Conservation (phyloP, 2,329 filamentous ascomycete genomes). For the Chaetothyriales sp. region DNA sequence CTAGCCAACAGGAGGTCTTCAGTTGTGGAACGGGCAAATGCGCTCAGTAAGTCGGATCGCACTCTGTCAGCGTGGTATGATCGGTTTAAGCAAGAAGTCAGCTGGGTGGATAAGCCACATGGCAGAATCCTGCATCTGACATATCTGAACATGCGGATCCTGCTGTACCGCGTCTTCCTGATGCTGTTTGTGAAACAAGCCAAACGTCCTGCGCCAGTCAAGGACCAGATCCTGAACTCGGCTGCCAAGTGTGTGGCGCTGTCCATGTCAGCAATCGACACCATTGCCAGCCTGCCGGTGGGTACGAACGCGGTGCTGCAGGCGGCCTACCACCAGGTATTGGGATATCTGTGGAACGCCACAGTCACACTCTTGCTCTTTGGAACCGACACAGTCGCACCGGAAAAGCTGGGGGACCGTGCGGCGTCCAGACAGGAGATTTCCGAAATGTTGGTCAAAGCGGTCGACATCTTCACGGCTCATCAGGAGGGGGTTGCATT, state of each 20-base stretch:
- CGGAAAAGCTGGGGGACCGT: conserved; percentile 1
- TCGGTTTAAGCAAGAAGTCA: conserved; percentile 1
- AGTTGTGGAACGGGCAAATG: conserved; percentile 1
- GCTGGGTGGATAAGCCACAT: conserved; percentile 6
- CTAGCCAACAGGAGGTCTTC: conserved; percentile 1
- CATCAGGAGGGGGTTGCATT: not conserved
- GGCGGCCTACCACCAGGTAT: conserved; percentile 1
- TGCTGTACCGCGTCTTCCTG: conserved; percentile 7
- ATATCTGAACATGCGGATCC: conserved; percentile 5
- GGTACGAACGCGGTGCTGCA: conserved; percentile 4
- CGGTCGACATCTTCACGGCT: conserved; percentile 1
- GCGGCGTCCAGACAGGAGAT: not conserved
- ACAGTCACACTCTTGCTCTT: conserved; percentile 4
- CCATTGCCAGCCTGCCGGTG: conserved; percentile 1
- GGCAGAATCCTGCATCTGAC: conserved; percentile 3
- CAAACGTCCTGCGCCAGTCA: conserved; percentile 1
- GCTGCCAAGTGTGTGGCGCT: conserved; percentile 3
- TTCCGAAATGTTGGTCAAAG: not conserved
- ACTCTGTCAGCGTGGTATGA: conserved; percentile 3
- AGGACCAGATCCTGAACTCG: not conserved
- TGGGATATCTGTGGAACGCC: conserved; percentile 6
- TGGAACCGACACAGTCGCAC: not conserved
- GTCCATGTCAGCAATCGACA: conserved; percentile 2
- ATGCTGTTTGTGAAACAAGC: conserved; percentile 2
- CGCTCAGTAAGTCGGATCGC: conserved; percentile 2